Evolutionary conservation across 1,284 basidiomycete genomes (phyloP).

Genomic region (Irpex lacteus): DNA sequence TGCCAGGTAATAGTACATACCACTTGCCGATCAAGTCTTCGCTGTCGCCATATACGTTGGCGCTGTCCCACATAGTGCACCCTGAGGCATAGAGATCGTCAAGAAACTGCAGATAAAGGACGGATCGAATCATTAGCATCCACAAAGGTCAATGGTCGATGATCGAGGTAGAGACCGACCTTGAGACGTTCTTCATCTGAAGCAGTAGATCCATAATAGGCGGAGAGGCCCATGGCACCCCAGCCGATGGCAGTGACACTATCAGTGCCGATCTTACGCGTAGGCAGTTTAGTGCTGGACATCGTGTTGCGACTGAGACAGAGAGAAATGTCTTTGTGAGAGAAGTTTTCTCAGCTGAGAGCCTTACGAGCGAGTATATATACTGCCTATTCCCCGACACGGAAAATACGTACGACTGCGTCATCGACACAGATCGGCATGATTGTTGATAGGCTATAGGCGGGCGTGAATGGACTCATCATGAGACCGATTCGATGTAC

Average conservation of each 20-base stretch:
- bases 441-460: neutral
- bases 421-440: neutral
- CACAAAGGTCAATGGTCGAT: neutral
- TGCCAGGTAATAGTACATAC: constrained; percentile 8
- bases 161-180: constrained; percentile 9
- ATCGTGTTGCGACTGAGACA: neutral
- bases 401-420: neutral
- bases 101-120: constrained; percentile 14
- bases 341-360: neutral
- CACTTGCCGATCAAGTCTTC: constrained; percentile 27
- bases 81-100: constrained; percentile 21
- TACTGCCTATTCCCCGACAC: neutral
- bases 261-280: constrained; percentile 22
- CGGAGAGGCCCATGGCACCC: constrained; percentile 25
- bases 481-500: neutral
- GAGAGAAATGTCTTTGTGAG: neutral
- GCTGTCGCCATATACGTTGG: constrained; percentile 26
- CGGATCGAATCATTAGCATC: neutral
- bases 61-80: constrained; percentile 30
- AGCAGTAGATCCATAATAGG: constrained; percentile 19
- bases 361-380: neutral
- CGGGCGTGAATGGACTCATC: neutral
- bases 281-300: constrained; percentile 11
- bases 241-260: constrained; percentile 25
- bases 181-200: constrained; percentile 28